These are phyloP conservation scores for Echium plantagineum DNA, from an alignment of 257 asterid genomes.

Conservation along the genomic window DNA sequence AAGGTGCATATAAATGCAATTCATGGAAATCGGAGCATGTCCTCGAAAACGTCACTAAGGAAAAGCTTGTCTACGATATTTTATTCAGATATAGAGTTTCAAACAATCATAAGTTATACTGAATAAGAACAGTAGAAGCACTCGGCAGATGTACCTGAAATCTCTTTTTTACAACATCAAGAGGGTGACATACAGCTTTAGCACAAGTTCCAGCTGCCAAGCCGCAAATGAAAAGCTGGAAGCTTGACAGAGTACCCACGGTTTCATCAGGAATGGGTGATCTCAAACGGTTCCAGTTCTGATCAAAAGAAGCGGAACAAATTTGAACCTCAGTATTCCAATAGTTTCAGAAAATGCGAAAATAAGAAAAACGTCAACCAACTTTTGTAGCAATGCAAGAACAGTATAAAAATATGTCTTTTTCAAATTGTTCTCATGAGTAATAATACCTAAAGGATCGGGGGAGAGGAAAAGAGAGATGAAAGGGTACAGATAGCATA, in stretches of 20 bases:
- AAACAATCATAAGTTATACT: too few species aligned
- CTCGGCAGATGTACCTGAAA: constrained; percentile 49
- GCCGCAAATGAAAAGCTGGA: constrained; percentile 78
- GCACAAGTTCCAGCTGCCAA: constrained; percentile 85
- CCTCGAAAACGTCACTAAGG: too few species aligned
- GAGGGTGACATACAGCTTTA: constrained; percentile 89
- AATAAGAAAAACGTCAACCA: constrained; percentile 1
- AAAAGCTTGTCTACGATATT: too few species aligned
- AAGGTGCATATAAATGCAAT: too few species aligned
- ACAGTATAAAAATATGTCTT: too few species aligned
- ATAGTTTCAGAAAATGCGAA: neutral
- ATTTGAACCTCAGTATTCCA: neutral
- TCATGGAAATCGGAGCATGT: too few species aligned
- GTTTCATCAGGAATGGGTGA: constrained; percentile 13
- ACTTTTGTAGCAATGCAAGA: neutral
- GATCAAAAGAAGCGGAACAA: constrained; percentile 2
- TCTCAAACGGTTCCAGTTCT: constrained; percentile 60
- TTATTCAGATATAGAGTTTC: too few species aligned
- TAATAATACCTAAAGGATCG: neutral
- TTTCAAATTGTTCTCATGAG: neutral
- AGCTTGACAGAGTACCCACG: constrained; percentile 45
- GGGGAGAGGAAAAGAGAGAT: neutral
- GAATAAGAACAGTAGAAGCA: too few species aligned
- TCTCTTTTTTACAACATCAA: constrained; percentile 93
- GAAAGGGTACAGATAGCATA: neutral